A percentile compares a stretch with the other conserved stretches of the same genome.
Conservation (phyloP, 768 basidiomycete genomes). For the Krasilnikovozyma curviuscula region DNA sequence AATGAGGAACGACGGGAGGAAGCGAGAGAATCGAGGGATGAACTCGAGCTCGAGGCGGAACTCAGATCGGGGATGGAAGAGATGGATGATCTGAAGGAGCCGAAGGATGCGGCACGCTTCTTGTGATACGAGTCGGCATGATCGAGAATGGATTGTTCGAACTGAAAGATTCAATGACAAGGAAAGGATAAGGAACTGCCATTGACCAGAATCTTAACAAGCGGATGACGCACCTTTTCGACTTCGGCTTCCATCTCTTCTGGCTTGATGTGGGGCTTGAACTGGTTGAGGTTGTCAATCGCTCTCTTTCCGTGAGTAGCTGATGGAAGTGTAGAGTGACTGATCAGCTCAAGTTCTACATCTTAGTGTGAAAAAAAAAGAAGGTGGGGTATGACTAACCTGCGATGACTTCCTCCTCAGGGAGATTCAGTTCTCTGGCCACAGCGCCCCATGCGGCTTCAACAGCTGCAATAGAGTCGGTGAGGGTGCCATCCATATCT, state of each 20-base stretch:
- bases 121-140: constrained; percentile 42
- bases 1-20: constrained; percentile 22
- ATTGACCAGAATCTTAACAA: not conserved
- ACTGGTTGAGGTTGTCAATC: constrained; percentile 47
- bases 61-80: too few species aligned
- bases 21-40: constrained; percentile 27
- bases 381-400: too few species aligned
- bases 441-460: constrained; percentile 60
- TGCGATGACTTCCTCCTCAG: constrained; percentile 32
- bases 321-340: constrained; percentile 27
- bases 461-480: constrained; percentile 52
- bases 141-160: constrained; percentile 46
- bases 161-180: constrained; percentile 20
- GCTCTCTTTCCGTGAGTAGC: constrained; percentile 64
- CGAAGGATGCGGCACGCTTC: constrained; percentile 31
- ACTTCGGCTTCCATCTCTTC: constrained; percentile 44
- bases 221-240: constrained; percentile 22
- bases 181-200: not conserved
- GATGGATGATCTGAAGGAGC: too few species aligned
- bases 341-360: not conserved
- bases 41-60: constrained; percentile 29
- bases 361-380: not conserved
- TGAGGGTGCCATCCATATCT: constrained; percentile 34
- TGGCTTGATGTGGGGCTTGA: constrained; percentile 38
- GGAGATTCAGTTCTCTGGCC: constrained; percentile 47